phyloP scores from a whole-genome alignment of 179 eudicot species.

The Silene coronaria region DNA sequence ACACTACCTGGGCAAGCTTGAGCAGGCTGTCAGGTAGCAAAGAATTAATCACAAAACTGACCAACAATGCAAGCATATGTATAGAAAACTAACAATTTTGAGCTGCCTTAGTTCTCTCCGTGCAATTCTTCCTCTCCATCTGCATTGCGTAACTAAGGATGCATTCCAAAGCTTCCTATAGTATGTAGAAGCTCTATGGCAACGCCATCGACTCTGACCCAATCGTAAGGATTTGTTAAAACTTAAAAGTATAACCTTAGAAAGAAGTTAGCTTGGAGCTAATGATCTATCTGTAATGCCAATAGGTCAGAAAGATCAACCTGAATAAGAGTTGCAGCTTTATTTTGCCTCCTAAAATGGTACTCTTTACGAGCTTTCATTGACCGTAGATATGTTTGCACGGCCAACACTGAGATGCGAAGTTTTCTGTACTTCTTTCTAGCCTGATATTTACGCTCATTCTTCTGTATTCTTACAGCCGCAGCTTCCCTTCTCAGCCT shows the following conservation, averaged over 20 bases:
- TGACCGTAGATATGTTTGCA: constrained; percentile 64
- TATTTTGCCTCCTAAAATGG: constrained; percentile 53
- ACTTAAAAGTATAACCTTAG: constrained; percentile 17
- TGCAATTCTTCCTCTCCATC: constrained; percentile 82
- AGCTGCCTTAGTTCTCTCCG: constrained; percentile 68
- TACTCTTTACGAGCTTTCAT: constrained; percentile 63
- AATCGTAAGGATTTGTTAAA: constrained; percentile 16
- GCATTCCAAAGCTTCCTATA: constrained; percentile 65
- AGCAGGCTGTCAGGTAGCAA: not conserved
- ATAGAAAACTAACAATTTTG: constrained; percentile 58
- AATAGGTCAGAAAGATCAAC: constrained; percentile 32
- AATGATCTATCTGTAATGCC: constrained; percentile 8
- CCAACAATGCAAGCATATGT: constrained; percentile 1
- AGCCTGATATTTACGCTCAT: constrained; percentile 46
- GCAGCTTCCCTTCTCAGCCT: constrained; percentile 64
- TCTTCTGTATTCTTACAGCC: constrained; percentile 56
- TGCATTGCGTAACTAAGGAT: constrained; percentile 64
- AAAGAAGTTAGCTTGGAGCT: constrained; percentile 11
- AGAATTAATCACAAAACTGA: not conserved
- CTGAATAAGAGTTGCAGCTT: constrained; percentile 74
- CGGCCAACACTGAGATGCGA: constrained; percentile 47
- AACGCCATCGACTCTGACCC: constrained; percentile 65
- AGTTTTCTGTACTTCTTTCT: constrained; percentile 52
- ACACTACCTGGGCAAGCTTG: constrained; percentile 10
- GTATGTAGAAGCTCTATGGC: constrained; percentile 58